These are phyloP conservation scores for Aciculosporium take DNA, from an alignment of 2,329 filamentous ascomycete genomes.

Conservation along the genomic window DNA sequence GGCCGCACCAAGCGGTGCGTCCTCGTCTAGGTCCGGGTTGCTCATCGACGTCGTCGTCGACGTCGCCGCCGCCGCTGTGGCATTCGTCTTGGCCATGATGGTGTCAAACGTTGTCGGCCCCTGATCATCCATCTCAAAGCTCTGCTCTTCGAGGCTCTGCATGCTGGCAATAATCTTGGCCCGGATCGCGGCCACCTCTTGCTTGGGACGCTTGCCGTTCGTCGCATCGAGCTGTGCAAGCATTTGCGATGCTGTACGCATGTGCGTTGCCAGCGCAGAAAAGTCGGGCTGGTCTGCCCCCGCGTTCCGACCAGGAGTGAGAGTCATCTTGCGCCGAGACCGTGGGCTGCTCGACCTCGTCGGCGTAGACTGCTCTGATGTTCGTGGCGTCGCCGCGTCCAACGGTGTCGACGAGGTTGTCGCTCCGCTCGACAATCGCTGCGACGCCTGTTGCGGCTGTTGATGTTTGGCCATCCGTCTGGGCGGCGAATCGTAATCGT, in stretches of 20 bases:
- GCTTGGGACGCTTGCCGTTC: conserved; percentile 62
- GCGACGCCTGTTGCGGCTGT: conserved; percentile 21
- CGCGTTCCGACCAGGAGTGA: conserved; percentile 39
- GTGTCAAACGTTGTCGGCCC: conserved; percentile 68
- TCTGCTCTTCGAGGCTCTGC: conserved; percentile 77
- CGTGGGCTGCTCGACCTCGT: conserved; percentile 54
- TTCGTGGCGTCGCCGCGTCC: conserved; percentile 51
- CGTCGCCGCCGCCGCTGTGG: conserved; percentile 28
- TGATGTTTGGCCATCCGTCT: conserved; percentile 15
- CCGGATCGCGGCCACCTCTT: conserved; percentile 70
- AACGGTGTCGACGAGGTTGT: conserved; percentile 46
- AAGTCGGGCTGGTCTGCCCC: conserved; percentile 61
- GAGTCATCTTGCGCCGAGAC: conserved; percentile 43
- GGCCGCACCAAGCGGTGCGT: conserved; percentile 33
- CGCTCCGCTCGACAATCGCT: conserved; percentile 46
- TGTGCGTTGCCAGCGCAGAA: conserved; percentile 70
- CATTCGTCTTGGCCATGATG: conserved; percentile 62
- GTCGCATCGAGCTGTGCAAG: conserved; percentile 69
- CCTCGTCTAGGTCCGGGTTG: conserved; percentile 41
- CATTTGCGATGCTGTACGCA: conserved; percentile 80
- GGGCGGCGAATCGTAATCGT: conserved; percentile 31
- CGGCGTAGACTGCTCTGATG: conserved; percentile 53
- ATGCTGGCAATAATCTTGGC: conserved; percentile 82
- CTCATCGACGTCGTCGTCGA: no score
- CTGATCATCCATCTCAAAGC: conserved; percentile 61